phyloP scores from a whole-genome alignment of 441 rosid species.

The Dalechampia spathulata region DNA sequence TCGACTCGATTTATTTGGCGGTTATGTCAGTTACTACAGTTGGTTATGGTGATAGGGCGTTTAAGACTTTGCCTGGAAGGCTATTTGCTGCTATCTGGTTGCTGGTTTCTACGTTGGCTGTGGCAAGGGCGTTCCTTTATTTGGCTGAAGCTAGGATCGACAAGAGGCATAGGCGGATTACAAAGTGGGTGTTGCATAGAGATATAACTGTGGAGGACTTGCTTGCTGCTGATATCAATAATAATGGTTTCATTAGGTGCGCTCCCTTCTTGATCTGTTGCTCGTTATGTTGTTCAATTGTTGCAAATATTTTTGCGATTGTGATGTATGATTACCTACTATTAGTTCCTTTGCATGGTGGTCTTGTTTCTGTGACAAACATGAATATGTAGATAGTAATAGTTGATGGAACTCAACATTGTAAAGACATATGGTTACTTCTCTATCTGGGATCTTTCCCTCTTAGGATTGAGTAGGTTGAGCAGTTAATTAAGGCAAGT shows the following conservation, averaged over 20 bases:
- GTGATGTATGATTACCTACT: no score
- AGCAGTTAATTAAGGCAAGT: neutral
- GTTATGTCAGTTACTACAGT: slow-evolving; percentile 96
- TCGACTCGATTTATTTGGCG: slow-evolving; percentile 76
- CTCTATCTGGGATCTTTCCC: neutral
- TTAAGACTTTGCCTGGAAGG: slow-evolving; percentile 59
- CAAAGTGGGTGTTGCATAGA: slow-evolving; percentile 65
- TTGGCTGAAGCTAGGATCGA: slow-evolving; percentile 77
- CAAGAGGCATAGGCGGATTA: slow-evolving; percentile 61
- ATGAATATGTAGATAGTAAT: neutral
- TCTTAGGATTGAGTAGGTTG: neutral
- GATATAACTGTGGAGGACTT: slow-evolving; percentile 75
- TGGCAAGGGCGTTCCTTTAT: slow-evolving; percentile 81
- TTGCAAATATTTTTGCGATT: neutral
- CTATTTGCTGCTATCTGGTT: slow-evolving; percentile 79
- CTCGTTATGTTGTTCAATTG: slow-evolving; percentile 1
- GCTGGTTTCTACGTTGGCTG: slow-evolving; percentile 66
- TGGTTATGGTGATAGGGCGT: slow-evolving; percentile 82
- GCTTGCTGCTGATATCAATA: slow-evolving; percentile 64
- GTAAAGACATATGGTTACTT: no score
- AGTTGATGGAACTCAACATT: neutral
- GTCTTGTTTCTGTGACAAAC: no score
- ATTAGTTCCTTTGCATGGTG: no score
- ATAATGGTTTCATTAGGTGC: slow-evolving; percentile 78
- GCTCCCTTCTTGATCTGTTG: slow-evolving; percentile 1